Conservation (phyloP, 495 filamentous ascomycete genomes). For the Penicillium coffeae region DNA sequence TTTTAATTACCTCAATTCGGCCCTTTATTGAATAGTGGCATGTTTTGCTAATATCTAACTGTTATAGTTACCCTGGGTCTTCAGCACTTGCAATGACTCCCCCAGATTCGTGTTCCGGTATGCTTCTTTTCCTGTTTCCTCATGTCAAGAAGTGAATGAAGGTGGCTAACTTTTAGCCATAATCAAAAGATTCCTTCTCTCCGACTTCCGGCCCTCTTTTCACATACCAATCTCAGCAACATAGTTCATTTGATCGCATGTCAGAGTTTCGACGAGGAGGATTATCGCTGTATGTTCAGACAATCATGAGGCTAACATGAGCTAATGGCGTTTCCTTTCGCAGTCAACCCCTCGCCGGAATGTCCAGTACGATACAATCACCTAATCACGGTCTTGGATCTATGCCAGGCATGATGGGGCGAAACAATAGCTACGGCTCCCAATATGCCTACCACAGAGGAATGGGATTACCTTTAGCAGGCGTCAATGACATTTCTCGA, state of each 20-base stretch:
- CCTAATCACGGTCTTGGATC: constrained; percentile 23
- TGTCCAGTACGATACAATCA: constrained; percentile 33
- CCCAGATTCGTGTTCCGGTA: constrained; percentile 47
- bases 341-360: constrained; percentile 38
- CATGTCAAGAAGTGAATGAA: not conserved
- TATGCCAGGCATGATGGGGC: constrained; percentile 29
- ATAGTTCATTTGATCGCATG: constrained; percentile 39
- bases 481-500: constrained; percentile 33
- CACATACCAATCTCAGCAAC: constrained; percentile 31
- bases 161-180: constrained; percentile 14
- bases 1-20: not conserved
- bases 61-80: constrained; percentile 37
- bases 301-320: not conserved
- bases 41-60: constrained; percentile 22
- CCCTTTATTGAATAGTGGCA: constrained; percentile 11
- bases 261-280: constrained; percentile 39
- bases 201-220: constrained; percentile 35
- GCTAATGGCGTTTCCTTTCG: constrained; percentile 13
- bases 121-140: constrained; percentile 12
- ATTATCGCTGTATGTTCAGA: constrained; percentile 39
- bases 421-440: constrained; percentile 33
- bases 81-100: constrained; percentile 45
- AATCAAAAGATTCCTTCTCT: constrained; percentile 38
- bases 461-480: constrained; percentile 30
- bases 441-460: constrained; percentile 35